Conservation (phyloP, 352 stramenopile species). For the Pythium vanterpoolii region DNA sequence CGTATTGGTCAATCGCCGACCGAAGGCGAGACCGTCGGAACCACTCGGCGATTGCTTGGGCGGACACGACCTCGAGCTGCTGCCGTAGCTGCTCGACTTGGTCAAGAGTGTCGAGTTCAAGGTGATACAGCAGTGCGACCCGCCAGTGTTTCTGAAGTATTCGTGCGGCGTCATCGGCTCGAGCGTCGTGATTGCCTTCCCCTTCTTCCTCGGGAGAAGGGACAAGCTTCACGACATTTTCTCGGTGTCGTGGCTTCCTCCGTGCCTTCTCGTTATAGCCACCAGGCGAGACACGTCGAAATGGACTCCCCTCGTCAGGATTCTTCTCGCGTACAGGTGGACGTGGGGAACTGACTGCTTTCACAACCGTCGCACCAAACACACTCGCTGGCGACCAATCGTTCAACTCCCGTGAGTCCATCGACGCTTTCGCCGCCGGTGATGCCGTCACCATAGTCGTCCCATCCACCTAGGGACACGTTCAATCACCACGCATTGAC, state of each 20-base stretch:
- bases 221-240: not conserved
- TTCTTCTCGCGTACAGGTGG: not conserved
- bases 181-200: not conserved
- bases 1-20: not conserved
- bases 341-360: too few relatives aligned
- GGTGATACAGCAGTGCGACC: slow-evolving; percentile 13
- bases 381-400: slow-evolving; percentile 48
- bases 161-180: not conserved
- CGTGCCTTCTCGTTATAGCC: not conserved
- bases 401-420: slow-evolving; percentile 10
- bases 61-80: slow-evolving; percentile 10
- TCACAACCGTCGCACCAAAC: slow-evolving; percentile 20
- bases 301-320: not conserved
- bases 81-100: slow-evolving; percentile 7
- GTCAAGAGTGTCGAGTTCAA: slow-evolving; percentile 4
- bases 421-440: not conserved
- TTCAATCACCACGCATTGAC: too few relatives aligned
- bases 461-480: too few relatives aligned
- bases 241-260: not conserved
- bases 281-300: not conserved
- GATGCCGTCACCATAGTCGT: too few relatives aligned
- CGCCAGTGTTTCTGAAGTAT: slow-evolving; percentile 3
- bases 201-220: not conserved
- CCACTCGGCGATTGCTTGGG: slow-evolving; percentile 10
- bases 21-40: not conserved